Conservation (phyloP, 2,329 filamentous ascomycete genomes). For the Fusarium paranaense region DNA sequence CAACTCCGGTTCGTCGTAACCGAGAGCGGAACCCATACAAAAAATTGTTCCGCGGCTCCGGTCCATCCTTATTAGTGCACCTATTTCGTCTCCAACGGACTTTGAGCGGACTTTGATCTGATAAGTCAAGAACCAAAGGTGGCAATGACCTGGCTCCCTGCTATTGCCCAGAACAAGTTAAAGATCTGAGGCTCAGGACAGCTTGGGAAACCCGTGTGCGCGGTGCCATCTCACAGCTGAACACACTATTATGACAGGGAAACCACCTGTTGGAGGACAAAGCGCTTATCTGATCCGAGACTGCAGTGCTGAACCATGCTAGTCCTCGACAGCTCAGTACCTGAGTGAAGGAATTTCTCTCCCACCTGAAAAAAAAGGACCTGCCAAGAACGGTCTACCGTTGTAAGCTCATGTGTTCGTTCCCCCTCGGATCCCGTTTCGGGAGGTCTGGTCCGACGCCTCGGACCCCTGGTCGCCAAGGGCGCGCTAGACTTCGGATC, state of each 20-base stretch:
- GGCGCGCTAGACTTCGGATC: constrained; percentile 10
- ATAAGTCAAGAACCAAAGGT: not conserved
- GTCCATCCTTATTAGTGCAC: not conserved
- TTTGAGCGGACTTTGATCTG: not conserved
- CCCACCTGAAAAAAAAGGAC: not conserved
- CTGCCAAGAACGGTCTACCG: not conserved
- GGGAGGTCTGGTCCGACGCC: not conserved
- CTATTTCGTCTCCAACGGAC: not conserved
- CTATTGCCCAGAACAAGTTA: not conserved
- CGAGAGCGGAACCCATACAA: not conserved
- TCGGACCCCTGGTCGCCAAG: not conserved
- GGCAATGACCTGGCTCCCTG: not conserved
- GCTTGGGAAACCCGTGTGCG: not conserved
- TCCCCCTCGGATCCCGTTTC: not conserved
- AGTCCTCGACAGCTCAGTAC: not conserved
- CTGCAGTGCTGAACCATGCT: not conserved
- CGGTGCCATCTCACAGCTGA: not conserved
- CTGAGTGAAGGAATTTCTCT: not conserved
- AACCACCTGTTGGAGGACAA: not conserved
- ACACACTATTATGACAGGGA: not conserved
- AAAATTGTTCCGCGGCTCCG: not conserved
- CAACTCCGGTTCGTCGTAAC: not conserved
- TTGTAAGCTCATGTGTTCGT: not conserved
- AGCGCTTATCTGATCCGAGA: not conserved
- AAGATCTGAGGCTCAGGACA: not conserved